Base-by-base conservation (phyloP, 208 protist genomes). In the Angomonas ambiguus region DNA sequence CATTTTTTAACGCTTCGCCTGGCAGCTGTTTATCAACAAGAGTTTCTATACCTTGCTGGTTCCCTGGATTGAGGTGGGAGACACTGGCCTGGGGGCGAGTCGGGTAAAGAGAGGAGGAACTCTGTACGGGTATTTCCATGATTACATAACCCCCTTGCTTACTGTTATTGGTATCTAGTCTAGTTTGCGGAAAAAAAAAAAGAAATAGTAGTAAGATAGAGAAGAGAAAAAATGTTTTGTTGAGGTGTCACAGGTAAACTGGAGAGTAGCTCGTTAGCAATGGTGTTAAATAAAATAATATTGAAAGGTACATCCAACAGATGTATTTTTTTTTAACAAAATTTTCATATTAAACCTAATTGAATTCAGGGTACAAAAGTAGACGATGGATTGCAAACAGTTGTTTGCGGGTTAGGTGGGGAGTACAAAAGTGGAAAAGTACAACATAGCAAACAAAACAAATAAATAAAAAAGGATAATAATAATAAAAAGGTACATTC, bases 401-500 rank as follows among this genome's bases (percentile, higher is more conserved):
- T n/a, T n/a, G n/a, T n/a, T n/a, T n/a, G n/a, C n/a, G n/a, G n/a
- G n/a, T n/a, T n/a, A n/a, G n/a, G n/a, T n/a, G n/a, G n/a, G n/a
- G n/a, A n/a, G n/a, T n/a, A n/a, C n/a, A n/a, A n/a, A n/a, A n/a
- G n/a, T n/a, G n/a, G n/a, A n/a, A n/a, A n/a, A 18, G 16, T 55
- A 55, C 11, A 30, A 22, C 16, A 55, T 20, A 55, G 49, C 3
- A 55, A 55, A 4, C 6, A 55, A 4, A 55, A 55, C 6, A 55
- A n/a, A 5, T n/a, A 55, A 55, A 55, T 5, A 4, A 4, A 55
- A 22, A 10, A 30, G 31, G 28, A 22, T 38, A 65, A 1, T 56
- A 65, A 56, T 16, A 34, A 28, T 27, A 49, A 32, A 55, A 32
- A 65, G 33, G 42, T 60, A 59, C 31, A 35, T 32, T 55, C 3